These are phyloP conservation scores for Prunus mume DNA, from an alignment of 306 rosid genomes.

Conservation along the genomic window DNA sequence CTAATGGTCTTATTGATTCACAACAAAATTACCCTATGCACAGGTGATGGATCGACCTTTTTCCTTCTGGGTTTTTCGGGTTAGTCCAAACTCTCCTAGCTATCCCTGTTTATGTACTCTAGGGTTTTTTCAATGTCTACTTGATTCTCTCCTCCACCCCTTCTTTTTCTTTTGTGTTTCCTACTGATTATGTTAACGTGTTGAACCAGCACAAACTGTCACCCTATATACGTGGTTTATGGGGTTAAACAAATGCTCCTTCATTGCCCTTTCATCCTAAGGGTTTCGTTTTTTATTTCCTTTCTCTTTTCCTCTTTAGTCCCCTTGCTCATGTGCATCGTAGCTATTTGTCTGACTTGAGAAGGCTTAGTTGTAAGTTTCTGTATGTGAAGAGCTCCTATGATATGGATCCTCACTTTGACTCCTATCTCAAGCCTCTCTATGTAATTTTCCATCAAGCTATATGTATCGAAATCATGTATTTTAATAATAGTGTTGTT, in stretches of 20 bases:
- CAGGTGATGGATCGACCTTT: neutral
- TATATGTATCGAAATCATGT: neutral
- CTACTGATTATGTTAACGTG: neutral
- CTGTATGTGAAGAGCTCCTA: neutral
- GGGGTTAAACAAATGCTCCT: neutral
- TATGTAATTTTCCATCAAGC: neutral
- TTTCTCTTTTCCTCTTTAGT: neutral
- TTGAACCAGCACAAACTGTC: neutral
- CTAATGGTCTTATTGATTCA: no score
- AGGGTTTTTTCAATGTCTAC: neutral
- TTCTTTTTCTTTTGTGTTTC: neutral
- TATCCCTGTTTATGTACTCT: neutral
- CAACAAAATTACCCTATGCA: neutral
- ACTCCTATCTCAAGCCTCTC: neutral
- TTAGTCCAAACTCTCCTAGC: neutral
- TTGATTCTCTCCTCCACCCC: neutral
- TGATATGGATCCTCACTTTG: neutral
- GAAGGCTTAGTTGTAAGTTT: neutral
- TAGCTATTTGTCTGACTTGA: neutral
- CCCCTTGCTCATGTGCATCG: neutral
- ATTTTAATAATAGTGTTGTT: neutral
- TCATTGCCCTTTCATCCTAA: neutral
- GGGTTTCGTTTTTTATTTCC: neutral
- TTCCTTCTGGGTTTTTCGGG: neutral
- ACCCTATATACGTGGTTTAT: neutral